These are phyloP conservation scores for Fraxinus floribunda DNA, from an alignment of 305 asterid genomes.

Conservation along the genomic window DNA sequence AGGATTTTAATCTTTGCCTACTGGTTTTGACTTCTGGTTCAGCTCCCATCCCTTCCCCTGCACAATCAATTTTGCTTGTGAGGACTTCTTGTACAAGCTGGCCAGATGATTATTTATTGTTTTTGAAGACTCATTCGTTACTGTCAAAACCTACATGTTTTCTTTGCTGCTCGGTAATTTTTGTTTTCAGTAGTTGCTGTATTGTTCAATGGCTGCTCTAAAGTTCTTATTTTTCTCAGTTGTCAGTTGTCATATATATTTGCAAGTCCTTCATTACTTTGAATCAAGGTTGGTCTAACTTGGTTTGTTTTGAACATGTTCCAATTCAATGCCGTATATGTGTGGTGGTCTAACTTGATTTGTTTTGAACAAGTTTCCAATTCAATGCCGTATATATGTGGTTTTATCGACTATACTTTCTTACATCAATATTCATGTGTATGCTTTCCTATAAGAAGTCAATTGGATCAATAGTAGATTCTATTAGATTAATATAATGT, in stretches of 20 bases:
- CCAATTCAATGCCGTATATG: too few relatives aligned
- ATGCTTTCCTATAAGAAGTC: not conserved
- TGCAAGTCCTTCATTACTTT: not conserved
- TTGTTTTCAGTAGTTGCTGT: not conserved
- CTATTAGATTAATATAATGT: not conserved
- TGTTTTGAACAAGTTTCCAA: not conserved
- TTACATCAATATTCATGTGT: not conserved
- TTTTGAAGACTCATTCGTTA: not conserved
- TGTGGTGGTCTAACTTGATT: not conserved
- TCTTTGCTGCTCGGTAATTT: not conserved
- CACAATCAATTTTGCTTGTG: not conserved
- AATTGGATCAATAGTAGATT: not conserved
- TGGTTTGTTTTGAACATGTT: too few relatives aligned
- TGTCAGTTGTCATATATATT: not conserved
- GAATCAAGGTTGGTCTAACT: not conserved
- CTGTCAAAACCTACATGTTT: not conserved
- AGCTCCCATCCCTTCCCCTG: not conserved
- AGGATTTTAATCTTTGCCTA: not conserved
- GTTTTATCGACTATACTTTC: not conserved
- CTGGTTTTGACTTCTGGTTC: not conserved
- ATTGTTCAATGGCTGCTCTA: not conserved
- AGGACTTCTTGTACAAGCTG: constrained; percentile 1
- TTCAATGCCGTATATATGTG: not conserved
- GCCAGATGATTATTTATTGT: not conserved
- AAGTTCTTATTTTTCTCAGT: not conserved